Base-by-base conservation (phyloP, 805 yeast genomes). In the Lipomyces orientalis region DNA sequence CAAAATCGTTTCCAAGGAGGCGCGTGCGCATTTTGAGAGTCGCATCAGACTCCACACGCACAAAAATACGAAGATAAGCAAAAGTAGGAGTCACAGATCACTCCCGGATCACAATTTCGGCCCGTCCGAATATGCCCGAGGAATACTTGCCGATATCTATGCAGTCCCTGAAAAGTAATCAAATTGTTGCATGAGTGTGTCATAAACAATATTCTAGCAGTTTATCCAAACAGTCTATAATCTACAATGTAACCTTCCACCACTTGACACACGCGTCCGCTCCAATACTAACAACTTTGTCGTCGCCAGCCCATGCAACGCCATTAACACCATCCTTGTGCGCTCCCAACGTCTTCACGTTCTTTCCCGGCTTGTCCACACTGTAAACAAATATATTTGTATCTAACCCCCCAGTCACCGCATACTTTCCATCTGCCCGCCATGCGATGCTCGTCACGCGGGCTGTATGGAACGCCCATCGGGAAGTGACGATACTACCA, bases 401-500 rank as follows among this genome's bases (percentile, higher is more conserved):
- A 76, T 95, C 99, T 65, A 92, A 81, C 0, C 97, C 91, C 0
- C 90, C 95, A 66, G 94, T 87, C 25, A 88, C 90, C 56, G 90
- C 84, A 72, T 85, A 87, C 72, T 88, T 87, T 65, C 90, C 88
- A 73, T 90, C 93, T 9, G 81, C 81, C 57, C 88, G 85, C 99
- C 98, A 95, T 31, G 87, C 78, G 59, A 95, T 90, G 37, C 88
- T 85, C 66, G 86, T 87, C 70, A 95, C 89, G 64, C 85, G 87
- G 65, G 97, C 89, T 1, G 93, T 90, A 77, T 95, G 98, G 87
- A 91, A 94, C 0, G 97, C 89, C 99, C 99, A 95, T 76, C 98
- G 86, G 0, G 96, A 87, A 1, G 98, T 92, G 49, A 88, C 84
- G 22, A 78, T 74, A 61, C 81, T 85, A 2, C 71, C 71, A 52